These are phyloP conservation scores for Fagopyrum tataricum DNA, from an alignment of 148 eudicot genomes.

Conservation along the genomic window DNA sequence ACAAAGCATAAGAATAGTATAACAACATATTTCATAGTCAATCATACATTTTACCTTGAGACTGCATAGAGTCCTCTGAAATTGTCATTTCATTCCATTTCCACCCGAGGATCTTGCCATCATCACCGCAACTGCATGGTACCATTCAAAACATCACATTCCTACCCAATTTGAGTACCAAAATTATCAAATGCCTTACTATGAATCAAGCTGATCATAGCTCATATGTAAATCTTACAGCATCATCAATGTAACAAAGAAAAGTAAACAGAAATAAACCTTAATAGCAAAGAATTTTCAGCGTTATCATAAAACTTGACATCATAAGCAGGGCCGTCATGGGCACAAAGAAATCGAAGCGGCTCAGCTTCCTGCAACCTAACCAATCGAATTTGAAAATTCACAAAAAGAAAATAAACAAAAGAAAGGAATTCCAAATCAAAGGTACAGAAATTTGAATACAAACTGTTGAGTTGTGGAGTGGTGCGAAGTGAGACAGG, in stretches of 20 bases:
- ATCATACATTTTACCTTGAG: slow-evolving; percentile 26
- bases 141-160: slow-evolving; percentile 6
- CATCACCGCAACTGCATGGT: slow-evolving; percentile 84
- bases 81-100: slow-evolving; percentile 66
- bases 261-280: slow-evolving; percentile 31
- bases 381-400: slow-evolving; percentile 8
- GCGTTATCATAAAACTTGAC: slow-evolving; percentile 61
- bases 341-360: slow-evolving; percentile 55
- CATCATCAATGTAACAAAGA: background rate
- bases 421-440: slow-evolving; percentile 18
- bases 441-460: background rate
- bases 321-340: slow-evolving; percentile 95
- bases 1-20: too few species aligned
- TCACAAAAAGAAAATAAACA: background rate
- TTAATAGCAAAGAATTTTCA: slow-evolving; percentile 63
- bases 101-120: slow-evolving; percentile 93
- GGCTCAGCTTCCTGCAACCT: slow-evolving; percentile 57
- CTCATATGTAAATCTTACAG: background rate
- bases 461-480: background rate
- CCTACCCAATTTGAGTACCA: background rate
- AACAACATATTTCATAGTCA: background rate
- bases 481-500: slow-evolving; percentile 43
- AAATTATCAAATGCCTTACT: background rate
- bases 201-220: background rate
- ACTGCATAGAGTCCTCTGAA: slow-evolving; percentile 26